phyloP scores from a whole-genome alignment of 352 stramenopile species.

The Pythium apleroticum region DNA sequence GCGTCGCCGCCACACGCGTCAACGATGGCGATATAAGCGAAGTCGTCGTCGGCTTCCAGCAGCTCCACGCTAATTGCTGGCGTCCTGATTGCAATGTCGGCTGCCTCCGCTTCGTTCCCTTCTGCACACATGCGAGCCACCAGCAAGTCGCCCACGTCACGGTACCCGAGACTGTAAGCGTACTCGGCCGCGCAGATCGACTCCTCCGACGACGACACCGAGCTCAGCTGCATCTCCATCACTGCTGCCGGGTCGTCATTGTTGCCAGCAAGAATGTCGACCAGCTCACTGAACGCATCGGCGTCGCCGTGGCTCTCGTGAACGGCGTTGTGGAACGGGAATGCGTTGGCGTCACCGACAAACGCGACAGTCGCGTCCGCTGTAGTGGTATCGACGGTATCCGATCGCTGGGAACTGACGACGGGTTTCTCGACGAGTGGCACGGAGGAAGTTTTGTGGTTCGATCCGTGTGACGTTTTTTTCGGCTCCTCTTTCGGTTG shows the following conservation, averaged over 20 bases:
- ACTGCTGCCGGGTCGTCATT: slow-evolving; percentile 9
- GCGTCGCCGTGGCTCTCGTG: slow-evolving; percentile 12
- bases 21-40: background rate
- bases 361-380: slow-evolving; percentile 7
- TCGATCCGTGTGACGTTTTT: background rate
- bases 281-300: slow-evolving; percentile 1
- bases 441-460: background rate
- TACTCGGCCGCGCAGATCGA: slow-evolving; percentile 18
- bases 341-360: slow-evolving; percentile 22
- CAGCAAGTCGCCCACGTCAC: slow-evolving; percentile 18
- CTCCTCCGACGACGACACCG: background rate
- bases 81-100: too few species aligned
- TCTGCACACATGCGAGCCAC: background rate
- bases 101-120: too few species aligned
- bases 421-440: too few species aligned
- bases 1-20: background rate
- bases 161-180: slow-evolving; percentile 27
- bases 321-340: slow-evolving; percentile 24
- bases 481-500: background rate
- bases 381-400: background rate
- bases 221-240: slow-evolving; percentile 15
- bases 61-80: background rate
- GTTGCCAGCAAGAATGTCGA: background rate
- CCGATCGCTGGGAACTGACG: too few species aligned
- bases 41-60: background rate